These are phyloP conservation scores for Roridomyces roridus DNA, from an alignment of 768 basidiomycete genomes.

Conservation along the genomic window DNA sequence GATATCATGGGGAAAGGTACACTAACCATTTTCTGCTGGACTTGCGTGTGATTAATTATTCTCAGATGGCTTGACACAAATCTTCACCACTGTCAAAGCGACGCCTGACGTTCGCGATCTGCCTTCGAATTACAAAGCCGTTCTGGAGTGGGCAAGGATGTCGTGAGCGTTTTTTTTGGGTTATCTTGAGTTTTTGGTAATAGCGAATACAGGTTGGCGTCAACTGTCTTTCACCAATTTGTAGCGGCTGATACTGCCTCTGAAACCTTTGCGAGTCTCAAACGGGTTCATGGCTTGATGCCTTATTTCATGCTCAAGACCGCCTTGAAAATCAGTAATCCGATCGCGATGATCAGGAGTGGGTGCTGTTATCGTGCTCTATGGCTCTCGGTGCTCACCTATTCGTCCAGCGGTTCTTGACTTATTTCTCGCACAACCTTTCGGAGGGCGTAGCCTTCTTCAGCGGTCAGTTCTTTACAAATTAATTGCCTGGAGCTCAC, in stretches of 20 bases:
- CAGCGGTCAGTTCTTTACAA: constrained; percentile 66
- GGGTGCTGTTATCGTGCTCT: constrained; percentile 19
- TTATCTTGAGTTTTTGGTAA: neutral
- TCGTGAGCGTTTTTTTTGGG: constrained; percentile 64
- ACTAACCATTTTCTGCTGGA: neutral
- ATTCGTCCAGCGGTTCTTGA: constrained; percentile 73
- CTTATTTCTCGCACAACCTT: constrained; percentile 95
- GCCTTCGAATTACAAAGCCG: constrained; percentile 85
- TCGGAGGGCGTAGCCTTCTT: constrained; percentile 89
- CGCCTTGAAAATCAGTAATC: constrained; percentile 91
- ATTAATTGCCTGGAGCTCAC: neutral
- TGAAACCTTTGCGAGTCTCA: constrained; percentile 85
- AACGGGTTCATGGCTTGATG: constrained; percentile 95
- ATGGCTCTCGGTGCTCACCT: constrained; percentile 2
- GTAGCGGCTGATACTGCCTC: constrained; percentile 93
- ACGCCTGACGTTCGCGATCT: constrained; percentile 79
- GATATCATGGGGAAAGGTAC: constrained; percentile 89
- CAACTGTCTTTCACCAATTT: constrained; percentile 95
- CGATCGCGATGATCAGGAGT: constrained; percentile 95
- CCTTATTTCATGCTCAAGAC: constrained; percentile 97
- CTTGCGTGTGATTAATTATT: neutral
- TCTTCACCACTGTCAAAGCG: constrained; percentile 89
- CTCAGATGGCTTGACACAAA: constrained; percentile 85
- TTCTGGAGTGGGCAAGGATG: constrained; percentile 96
- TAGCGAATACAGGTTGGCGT: constrained; percentile 72